Base-by-base conservation (phyloP, 768 basidiomycete species). In the Collybiopsis luxurians region DNA sequence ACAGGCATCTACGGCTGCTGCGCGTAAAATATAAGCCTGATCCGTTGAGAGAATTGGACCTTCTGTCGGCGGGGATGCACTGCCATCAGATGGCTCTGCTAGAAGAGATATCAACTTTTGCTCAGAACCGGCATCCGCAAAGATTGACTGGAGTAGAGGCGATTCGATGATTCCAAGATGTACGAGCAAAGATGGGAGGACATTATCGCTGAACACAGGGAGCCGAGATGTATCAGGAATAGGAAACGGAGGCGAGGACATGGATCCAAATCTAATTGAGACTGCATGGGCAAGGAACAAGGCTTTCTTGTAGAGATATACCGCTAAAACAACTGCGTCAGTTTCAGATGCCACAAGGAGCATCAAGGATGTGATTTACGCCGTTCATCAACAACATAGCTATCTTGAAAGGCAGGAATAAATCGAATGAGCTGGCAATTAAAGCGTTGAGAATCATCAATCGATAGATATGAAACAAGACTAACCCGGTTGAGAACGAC, bases 291-390 rank as follows among this genome's bases (percentile, higher is more conserved):
- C 75, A 51, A 95, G 79, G 70, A 92, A 92, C 30, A 96, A 74
- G 2, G 89, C 92, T 66, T 95, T 96, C 71, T 93, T 94, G 79
- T 93, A 92, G 66, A 90, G 84, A 71, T 92, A 95, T 23, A 93
- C 77, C n/a, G 83, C 90, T 92, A 10, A 38, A 61, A 34, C n/a
- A 53, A 45, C 28, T 44, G 28, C 34, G 10, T 46, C 36, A 40
- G 21, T 57, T 56, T 31, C 49, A 57, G 53, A 28, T 23, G 19
- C 28, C 17, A 40, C n/a, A 34, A 53, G 57, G 43, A 58, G 57
- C 49, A 59, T 55, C 59, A 34, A 27, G 43, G 38, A 38, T 28
- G 31, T 42, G 6, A 73, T 82, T 60, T 64, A 90, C 90, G 79
- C 69, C 79, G 75, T 30, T 78, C 84, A 42, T 89, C 69, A 10